Percentiles rank a stretch among this genome's conserved stretches.
These are phyloP conservation scores for Fusarium pseudograminearum DNA, from an alignment of 2,329 filamentous ascomycete genomes.

Conservation along the genomic window DNA sequence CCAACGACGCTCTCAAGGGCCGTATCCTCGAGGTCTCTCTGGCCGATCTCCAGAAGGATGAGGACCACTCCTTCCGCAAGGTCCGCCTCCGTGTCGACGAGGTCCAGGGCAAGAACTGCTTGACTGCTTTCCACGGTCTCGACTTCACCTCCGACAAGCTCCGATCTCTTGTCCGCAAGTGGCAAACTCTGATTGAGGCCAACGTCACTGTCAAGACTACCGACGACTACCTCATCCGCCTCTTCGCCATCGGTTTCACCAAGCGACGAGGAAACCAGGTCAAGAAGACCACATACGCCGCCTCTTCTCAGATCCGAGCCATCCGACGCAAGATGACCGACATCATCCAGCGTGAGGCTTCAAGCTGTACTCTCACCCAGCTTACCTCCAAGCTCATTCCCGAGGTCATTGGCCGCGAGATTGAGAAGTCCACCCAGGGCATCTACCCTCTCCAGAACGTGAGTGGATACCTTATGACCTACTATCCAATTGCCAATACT, in stretches of 20 bases:
- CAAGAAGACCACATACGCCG: conserved; percentile 99
- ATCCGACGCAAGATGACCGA: conserved; percentile 99
- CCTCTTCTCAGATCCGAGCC: conserved; percentile 94
- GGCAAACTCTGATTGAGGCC: conserved; percentile 99
- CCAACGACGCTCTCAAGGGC: conserved; percentile 98
- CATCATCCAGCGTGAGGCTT: conserved; percentile 97
- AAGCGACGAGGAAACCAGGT: conserved; percentile 99
- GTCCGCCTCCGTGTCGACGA: conserved; percentile 98
- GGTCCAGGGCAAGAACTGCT: conserved; percentile 99
- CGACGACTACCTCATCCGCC: conserved; percentile 98
- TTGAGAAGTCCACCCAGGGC: conserved; percentile 99
- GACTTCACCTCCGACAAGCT: conserved; percentile 99
- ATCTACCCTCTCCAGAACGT: conserved; percentile 99
- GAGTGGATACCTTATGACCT: conserved; percentile 53
- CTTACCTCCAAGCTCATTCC: conserved; percentile 99
- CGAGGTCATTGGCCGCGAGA: conserved; percentile 99
- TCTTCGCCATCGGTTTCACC: conserved; percentile 99
- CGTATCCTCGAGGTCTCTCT: conserved; percentile 99
- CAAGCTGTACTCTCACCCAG: conserved; percentile 93
- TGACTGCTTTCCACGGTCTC: conserved; percentile 99
- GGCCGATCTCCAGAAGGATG: conserved; percentile 99
- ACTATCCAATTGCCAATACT: not conserved
- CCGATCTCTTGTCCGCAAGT: conserved; percentile 98
- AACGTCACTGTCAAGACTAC: conserved; percentile 99
- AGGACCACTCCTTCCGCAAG: conserved; percentile 99